Conservation (phyloP, 495 filamentous ascomycete species). For the Sabuloglossum arenarium region DNA sequence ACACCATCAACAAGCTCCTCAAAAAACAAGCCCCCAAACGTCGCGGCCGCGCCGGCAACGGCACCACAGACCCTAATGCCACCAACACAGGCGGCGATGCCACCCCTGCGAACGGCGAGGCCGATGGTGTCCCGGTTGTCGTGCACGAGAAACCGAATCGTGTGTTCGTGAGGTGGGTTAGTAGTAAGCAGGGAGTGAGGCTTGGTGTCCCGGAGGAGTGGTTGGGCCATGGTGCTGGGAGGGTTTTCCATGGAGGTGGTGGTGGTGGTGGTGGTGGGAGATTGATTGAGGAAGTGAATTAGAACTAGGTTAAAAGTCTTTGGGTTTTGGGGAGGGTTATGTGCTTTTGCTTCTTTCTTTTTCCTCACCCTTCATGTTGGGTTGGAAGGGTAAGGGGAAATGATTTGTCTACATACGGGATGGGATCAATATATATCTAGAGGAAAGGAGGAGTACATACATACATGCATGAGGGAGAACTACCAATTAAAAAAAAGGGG, state of each 20-base stretch:
- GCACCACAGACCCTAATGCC: constrained; percentile 22
- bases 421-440: too few relatives aligned
- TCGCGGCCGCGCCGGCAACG: constrained; percentile 29
- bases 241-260: constrained; percentile 24
- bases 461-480: too few relatives aligned
- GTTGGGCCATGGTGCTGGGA: constrained; percentile 46
- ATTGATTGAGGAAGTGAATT: background rate
- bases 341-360: too few relatives aligned
- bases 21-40: constrained; percentile 89
- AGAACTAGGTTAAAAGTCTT: too few relatives aligned
- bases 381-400: too few relatives aligned
- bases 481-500: too few relatives aligned
- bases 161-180: constrained; percentile 60
- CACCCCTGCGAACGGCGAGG: constrained; percentile 26
- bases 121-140: constrained; percentile 14
- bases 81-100: constrained; percentile 32
- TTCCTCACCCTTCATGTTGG: too few relatives aligned
- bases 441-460: too few relatives aligned
- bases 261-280: background rate
- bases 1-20: constrained; percentile 92
- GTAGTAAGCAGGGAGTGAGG: constrained; percentile 40
- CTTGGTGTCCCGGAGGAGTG: constrained; percentile 69
- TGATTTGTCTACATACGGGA: too few relatives aligned
- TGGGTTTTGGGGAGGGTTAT: too few relatives aligned
- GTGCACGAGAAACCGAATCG: constrained; percentile 34